These are phyloP conservation scores for Backusella tuberculispora DNA, from an alignment of 192 early-diverging fungal species.

Conservation along the genomic window DNA sequence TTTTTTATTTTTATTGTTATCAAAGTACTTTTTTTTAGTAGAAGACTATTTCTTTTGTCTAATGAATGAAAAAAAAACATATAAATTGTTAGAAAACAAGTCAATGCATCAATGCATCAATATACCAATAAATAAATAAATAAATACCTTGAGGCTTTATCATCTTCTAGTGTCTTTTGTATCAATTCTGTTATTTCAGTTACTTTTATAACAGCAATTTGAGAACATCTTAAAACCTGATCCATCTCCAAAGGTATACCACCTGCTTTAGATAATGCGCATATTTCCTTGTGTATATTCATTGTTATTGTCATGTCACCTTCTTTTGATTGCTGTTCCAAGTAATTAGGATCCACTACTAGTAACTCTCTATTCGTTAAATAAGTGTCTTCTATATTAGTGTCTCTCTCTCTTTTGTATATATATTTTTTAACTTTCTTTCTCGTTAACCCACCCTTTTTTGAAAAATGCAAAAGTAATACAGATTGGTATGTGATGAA, in stretches of 20 bases:
- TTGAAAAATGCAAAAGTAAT: constrained; percentile 94
- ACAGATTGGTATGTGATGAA: constrained; percentile 96
- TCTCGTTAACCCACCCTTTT: constrained; percentile 57
- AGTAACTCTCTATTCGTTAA: constrained; percentile 50
- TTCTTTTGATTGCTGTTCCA: constrained; percentile 87
- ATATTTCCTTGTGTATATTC: constrained; percentile 93
- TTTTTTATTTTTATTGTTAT: background rate
- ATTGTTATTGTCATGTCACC: constrained; percentile 88
- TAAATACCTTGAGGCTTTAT: constrained; percentile 38
- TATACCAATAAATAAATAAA: background rate
- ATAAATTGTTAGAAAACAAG: background rate
- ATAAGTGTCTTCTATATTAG: background rate
- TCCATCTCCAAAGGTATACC: constrained; percentile 78
- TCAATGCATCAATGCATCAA: background rate
- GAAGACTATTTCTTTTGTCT: background rate
- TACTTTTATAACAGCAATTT: constrained; percentile 78
- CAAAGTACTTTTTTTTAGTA: background rate
- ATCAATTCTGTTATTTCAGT: constrained; percentile 81
- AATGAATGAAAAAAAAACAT: background rate
- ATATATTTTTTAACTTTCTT: background rate
- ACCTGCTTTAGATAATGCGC: constrained; percentile 89
- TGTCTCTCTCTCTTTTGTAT: background rate
- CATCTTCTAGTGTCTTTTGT: constrained; percentile 67
- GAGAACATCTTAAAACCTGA: constrained; percentile 79
- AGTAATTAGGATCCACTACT: constrained; percentile 81